These are phyloP conservation scores for Hibiscus syriacus DNA, from an alignment of 345 rosid species.

Conservation along the genomic window DNA sequence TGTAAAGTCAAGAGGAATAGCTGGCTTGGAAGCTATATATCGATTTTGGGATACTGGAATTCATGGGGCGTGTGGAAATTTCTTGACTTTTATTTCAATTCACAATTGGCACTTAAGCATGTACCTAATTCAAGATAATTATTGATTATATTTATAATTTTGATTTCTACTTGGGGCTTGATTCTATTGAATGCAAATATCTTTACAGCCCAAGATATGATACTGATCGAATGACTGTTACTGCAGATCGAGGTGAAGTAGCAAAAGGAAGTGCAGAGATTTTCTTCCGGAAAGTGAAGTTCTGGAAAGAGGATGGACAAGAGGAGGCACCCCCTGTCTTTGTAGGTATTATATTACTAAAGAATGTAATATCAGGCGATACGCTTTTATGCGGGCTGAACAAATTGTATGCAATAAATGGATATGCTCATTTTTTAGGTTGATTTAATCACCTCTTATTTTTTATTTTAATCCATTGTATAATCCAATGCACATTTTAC, in stretches of 20 bases:
- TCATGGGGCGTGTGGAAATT: neutral
- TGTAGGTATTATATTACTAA: constrained; percentile 67
- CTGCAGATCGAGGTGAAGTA: constrained; percentile 83
- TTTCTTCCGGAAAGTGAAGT: constrained; percentile 94
- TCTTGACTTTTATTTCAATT: neutral
- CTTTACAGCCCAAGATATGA: neutral
- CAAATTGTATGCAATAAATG: neutral
- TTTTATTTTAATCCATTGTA: neutral
- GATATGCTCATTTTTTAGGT: neutral
- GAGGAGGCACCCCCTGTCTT: constrained; percentile 98
- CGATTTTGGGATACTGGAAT: neutral
- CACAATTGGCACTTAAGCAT: neutral
- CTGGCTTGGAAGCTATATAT: neutral
- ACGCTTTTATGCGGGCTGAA: neutral
- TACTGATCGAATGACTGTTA: neutral
- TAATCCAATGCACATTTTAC: neutral
- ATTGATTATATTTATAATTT: neutral
- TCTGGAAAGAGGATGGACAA: constrained; percentile 94
- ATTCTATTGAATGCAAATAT: neutral
- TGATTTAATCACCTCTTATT: neutral
- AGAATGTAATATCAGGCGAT: constrained; percentile 13
- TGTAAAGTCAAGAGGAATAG: neutral
- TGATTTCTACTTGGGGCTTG: neutral
- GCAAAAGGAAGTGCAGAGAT: constrained; percentile 89
- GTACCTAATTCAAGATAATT: too few relatives aligned